These are phyloP conservation scores for Leptographium radiaticola DNA, from an alignment of 2,329 filamentous ascomycete species.

Conservation along the genomic window DNA sequence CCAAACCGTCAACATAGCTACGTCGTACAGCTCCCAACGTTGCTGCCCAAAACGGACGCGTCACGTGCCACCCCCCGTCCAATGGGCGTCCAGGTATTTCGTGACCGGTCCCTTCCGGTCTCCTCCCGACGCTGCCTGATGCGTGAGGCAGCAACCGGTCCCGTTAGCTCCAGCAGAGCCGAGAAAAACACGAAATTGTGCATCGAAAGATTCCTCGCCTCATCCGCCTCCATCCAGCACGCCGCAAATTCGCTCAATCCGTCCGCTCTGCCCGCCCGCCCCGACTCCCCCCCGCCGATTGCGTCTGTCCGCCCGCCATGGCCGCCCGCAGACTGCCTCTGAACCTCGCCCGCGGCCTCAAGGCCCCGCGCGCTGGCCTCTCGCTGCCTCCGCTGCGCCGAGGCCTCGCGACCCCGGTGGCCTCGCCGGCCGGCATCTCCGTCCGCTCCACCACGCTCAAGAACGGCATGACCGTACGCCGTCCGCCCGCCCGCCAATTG, in stretches of 20 bases:
- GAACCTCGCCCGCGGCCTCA: constrained; percentile 85
- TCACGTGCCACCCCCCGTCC: constrained; percentile 1
- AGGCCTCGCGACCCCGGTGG: constrained; percentile 79
- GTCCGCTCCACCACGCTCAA: constrained; percentile 92
- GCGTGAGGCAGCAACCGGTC: constrained; percentile 8
- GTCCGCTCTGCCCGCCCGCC: constrained; percentile 18
- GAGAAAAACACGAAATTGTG: constrained; percentile 9
- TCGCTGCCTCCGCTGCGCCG: constrained; percentile 67
- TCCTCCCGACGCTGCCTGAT: constrained; percentile 6
- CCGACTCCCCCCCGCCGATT: constrained; percentile 37
- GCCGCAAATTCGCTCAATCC: constrained; percentile 34
- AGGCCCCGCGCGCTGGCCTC: constrained; percentile 64
- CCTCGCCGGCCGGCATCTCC: constrained; percentile 43
- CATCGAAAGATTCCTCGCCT: constrained; percentile 20
- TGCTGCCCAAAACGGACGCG: too few species aligned
- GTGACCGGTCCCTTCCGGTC: constrained; percentile 9
- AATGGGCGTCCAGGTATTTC: constrained; percentile 9
- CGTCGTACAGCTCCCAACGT: too few species aligned
- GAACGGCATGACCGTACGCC: constrained; percentile 84
- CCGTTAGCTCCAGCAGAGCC: constrained; percentile 8
- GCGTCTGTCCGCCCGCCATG: constrained; percentile 44
- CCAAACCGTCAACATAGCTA: too few species aligned
- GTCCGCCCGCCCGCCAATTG: constrained; percentile 14
- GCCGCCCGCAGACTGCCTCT: constrained; percentile 95
- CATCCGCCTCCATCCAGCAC: constrained; percentile 7